Evolutionary conservation across 148 eudicot genomes (phyloP).

Genomic region (Camellia lanceoleosa): DNA sequence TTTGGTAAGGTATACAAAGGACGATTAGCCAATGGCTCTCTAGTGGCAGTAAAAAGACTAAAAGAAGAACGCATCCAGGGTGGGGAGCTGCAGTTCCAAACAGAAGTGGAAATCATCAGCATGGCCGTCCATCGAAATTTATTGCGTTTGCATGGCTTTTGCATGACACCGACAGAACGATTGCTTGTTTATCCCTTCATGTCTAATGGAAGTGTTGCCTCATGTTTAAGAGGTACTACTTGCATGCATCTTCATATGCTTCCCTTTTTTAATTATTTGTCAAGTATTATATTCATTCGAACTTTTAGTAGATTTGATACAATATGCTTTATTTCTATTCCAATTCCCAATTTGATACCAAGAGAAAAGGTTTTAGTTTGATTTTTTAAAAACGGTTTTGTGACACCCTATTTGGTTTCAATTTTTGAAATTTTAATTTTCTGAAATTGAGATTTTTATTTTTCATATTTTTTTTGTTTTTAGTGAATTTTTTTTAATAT

Average conservation of each 20-base stretch:
- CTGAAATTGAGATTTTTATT: too few relatives aligned
- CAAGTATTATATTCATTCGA: neutral
- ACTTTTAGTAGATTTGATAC: neutral
- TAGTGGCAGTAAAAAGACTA: slow-evolving; percentile 78
- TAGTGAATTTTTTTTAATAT: too few relatives aligned
- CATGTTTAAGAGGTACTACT: slow-evolving; percentile 73
- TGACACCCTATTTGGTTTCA: too few relatives aligned
- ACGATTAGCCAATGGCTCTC: slow-evolving; percentile 70
- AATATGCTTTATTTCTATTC: neutral
- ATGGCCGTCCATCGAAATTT: slow-evolving; percentile 89
- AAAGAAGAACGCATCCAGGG: slow-evolving; percentile 73
- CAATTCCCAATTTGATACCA: neutral
- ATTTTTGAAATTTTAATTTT: too few relatives aligned
- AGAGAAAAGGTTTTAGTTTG: neutral
- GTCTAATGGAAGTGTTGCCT: slow-evolving; percentile 84
- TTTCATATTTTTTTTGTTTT: too few relatives aligned
- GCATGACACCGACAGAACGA: slow-evolving; percentile 88
- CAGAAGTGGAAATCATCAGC: slow-evolving; percentile 82
- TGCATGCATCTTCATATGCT: neutral
- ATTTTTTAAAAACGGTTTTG: too few relatives aligned
- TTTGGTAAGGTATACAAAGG: slow-evolving; percentile 93
- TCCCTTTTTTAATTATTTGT: neutral
- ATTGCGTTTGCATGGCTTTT: slow-evolving; percentile 75
- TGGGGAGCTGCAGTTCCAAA: slow-evolving; percentile 82
- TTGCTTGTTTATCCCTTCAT: slow-evolving; percentile 77